Evolutionary conservation across 1,139 yeast species (phyloP).

Genomic region (Yamadazyma buinensis): DNA sequence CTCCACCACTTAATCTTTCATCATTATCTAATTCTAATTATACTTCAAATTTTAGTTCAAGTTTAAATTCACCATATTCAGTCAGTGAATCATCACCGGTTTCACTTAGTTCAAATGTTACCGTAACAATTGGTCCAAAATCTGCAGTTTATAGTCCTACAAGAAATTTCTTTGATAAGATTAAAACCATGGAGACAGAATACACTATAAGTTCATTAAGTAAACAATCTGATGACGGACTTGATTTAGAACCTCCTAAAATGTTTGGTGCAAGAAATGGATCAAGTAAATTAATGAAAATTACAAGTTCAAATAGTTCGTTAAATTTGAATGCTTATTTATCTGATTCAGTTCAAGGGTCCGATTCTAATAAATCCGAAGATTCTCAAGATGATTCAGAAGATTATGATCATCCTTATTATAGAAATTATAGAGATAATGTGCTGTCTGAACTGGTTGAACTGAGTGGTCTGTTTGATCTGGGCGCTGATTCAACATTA

Average conservation of each 20-base stretch:
- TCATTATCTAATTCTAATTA: conserved; percentile 9
- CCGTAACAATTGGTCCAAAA: conserved; percentile 15
- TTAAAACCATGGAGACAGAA: conserved; percentile 13
- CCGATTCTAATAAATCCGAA: not conserved
- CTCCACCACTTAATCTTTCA: conserved; percentile 10
- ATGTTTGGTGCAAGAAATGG: conserved; percentile 19
- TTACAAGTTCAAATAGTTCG: conserved; percentile 42
- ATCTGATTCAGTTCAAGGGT: conserved; percentile 23
- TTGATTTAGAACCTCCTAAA: conserved; percentile 38
- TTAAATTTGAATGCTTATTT: conserved; percentile 43
- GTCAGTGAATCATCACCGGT: conserved; percentile 11
- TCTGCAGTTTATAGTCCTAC: conserved; percentile 16
- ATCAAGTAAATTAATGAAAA: conserved; percentile 30
- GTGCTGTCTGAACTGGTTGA: conserved; percentile 6
- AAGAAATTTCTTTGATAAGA: conserved; percentile 14
- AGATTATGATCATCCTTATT: not conserved
- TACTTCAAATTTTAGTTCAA: no score
- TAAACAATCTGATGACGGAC: conserved; percentile 11
- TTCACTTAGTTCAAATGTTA: conserved; percentile 8
- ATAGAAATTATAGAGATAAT: not conserved
- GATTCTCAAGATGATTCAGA: not conserved
- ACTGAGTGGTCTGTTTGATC: conserved; percentile 5
- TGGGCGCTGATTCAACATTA: conserved; percentile 15
- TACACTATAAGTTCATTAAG: conserved; percentile 33
- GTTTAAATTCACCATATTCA: no score